Percentiles rank a stretch among this genome's conserved stretches.
Conservation (phyloP, 805 yeast genomes). For the Metschnikowia picachoensis region DNA sequence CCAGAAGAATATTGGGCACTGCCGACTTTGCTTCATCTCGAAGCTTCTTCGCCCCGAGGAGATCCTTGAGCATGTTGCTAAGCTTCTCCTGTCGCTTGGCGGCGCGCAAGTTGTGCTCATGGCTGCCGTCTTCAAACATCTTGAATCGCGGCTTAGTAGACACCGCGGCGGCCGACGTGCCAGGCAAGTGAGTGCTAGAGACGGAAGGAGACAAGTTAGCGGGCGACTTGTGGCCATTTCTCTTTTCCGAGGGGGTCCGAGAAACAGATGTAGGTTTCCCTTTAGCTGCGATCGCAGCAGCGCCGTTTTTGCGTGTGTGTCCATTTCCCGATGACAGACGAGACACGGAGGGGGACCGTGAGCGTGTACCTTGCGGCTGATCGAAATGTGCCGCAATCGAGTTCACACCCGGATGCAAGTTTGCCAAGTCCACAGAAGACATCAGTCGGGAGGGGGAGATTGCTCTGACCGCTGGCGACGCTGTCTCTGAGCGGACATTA, state of each 20-base stretch:
- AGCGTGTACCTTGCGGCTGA: not conserved
- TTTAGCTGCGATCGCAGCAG: slow-evolving; percentile 4
- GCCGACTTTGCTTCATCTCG: slow-evolving; percentile 72
- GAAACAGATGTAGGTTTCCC: slow-evolving; percentile 18
- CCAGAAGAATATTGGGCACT: slow-evolving; percentile 55
- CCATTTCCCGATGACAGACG: slow-evolving; percentile 18
- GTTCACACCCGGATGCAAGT: not conserved
- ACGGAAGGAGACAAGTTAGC: slow-evolving; percentile 12
- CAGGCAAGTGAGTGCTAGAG: slow-evolving; percentile 12
- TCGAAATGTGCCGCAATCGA: not conserved
- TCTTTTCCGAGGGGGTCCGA: slow-evolving; percentile 21
- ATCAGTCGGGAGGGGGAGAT: slow-evolving; percentile 5
- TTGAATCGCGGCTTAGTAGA: slow-evolving; percentile 44
- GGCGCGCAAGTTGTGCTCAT: slow-evolving; percentile 73
- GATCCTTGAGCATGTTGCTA: slow-evolving; percentile 68
- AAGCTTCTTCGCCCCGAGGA: slow-evolving; percentile 68
- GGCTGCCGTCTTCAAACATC: slow-evolving; percentile 64
- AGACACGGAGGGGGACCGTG: slow-evolving; percentile 17
- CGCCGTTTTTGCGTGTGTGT: slow-evolving; percentile 11
- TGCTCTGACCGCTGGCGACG: slow-evolving; percentile 6
- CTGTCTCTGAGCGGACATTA: slow-evolving; percentile 14
- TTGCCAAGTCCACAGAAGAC: slow-evolving; percentile 3
- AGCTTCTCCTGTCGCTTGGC: slow-evolving; percentile 77
- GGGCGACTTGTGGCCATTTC: slow-evolving; percentile 7
- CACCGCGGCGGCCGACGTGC: slow-evolving; percentile 6